These are phyloP conservation scores for Centella asiatica DNA, from an alignment of 129 eudicot genomes.

Conservation along the genomic window DNA sequence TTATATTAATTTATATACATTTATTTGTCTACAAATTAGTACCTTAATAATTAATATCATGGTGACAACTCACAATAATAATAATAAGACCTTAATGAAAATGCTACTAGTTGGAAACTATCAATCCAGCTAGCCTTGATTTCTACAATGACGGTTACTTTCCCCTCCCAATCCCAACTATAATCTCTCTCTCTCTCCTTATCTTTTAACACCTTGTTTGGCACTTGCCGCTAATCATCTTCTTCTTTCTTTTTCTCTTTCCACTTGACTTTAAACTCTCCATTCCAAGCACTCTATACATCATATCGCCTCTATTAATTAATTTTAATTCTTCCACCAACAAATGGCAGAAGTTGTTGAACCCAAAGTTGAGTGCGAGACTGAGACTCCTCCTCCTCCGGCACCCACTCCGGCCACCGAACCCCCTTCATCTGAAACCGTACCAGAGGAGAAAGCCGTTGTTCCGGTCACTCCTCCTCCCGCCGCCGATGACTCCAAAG, in stretches of 20 bases:
- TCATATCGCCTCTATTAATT: no score
- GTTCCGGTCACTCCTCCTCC: constrained; percentile 35
- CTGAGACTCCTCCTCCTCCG: constrained; percentile 27
- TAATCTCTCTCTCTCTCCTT: constrained; percentile 3
- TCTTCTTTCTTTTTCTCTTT: background rate
- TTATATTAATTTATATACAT: no score
- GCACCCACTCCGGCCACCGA: constrained; percentile 13
- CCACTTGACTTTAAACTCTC: no score
- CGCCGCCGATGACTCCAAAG: constrained; percentile 54
- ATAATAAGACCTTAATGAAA: background rate
- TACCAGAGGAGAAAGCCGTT: constrained; percentile 59
- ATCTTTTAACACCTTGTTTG: background rate
- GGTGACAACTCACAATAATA: background rate
- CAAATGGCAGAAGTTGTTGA: constrained; percentile 59
- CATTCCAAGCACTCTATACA: no score
- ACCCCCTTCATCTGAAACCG: constrained; percentile 22
- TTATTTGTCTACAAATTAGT: no score
- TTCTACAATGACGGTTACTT: constrained; percentile 25
- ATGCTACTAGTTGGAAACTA: background rate
- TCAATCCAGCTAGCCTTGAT: constrained; percentile 14
- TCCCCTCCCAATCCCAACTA: constrained; percentile 28
- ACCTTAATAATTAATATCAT: no score
- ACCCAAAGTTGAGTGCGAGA: constrained; percentile 41
- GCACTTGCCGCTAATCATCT: background rate
- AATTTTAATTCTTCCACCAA: no score